Base-by-base conservation (phyloP, 2,329 filamentous ascomycete species). In the Dactylonectria macrodidyma region DNA sequence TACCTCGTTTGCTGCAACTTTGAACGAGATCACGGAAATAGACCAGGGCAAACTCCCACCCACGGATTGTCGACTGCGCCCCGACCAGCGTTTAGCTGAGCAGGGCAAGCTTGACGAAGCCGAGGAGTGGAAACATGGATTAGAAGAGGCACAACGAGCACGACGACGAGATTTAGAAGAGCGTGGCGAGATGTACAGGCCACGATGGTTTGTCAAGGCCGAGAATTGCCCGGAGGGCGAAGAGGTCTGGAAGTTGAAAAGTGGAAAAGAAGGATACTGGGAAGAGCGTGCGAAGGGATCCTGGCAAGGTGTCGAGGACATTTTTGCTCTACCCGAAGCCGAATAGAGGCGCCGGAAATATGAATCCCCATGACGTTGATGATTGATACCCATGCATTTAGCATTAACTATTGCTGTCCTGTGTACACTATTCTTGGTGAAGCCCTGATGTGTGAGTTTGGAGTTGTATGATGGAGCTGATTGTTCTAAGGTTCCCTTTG, bases 261-360 rank as follows among this genome's bases (percentile, higher is more conserved):
- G 85, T 3, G 94, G 95, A 22, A 95, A 92, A 81, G 94, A 97
- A 19, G 91, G 94, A 9, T 99, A 99, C 82, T 99, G 96, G 96
- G 95, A 97, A 78, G 92, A 94, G 81, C 88, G 95, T 68, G 87
- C 85, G 3, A 88, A 84, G 71, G 91, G 91, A 1, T 84, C 84
- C 63, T 97, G 93, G 94, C 80, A 77, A 4, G 87, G 86, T 5
- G 79, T 89, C 38, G 82, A 85, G 70, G 81, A 88, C 54, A 83
- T 90, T 59, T 90, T 88, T 72, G 75, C 34, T 48, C 55, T 71
- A 61, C 69, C 73, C 16, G 67, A 73, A 62, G 44, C 66, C 30
- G 52, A 68, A 65, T 79, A 76, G 73, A 66, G 57, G 44, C 36
- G 66, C 41, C 61, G 30, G 33, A 36, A 62, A 60, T 41, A 58